Conservation (phyloP, 768 basidiomycete genomes). For the Erythrobasidium yunnanense region DNA sequence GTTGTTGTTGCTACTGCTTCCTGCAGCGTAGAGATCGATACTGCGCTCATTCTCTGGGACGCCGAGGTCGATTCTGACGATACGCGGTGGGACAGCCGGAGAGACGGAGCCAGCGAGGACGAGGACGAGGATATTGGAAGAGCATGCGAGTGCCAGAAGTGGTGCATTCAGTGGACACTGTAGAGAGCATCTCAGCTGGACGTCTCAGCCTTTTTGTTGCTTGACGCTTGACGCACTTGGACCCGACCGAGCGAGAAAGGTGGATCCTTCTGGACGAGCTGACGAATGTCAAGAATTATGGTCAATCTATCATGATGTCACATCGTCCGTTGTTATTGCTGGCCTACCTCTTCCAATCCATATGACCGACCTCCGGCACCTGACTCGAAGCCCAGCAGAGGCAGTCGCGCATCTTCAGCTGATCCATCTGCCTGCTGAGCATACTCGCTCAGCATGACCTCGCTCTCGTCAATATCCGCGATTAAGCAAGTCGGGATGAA, state of each 20-base stretch:
- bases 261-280: constrained; percentile 24
- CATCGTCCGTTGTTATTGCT: neutral
- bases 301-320: neutral
- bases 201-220: neutral
- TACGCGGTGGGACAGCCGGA: constrained; percentile 39
- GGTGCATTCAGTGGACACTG: constrained; percentile 16
- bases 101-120: constrained; percentile 14
- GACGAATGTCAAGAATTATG: neutral
- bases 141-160: constrained; percentile 39
- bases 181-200: too few species aligned
- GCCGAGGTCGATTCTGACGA: constrained; percentile 81
- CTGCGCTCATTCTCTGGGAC: constrained; percentile 65
- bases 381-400: constrained; percentile 14
- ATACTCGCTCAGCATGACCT: constrained; percentile 23
- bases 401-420: neutral
- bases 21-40: constrained; percentile 60
- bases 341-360: constrained; percentile 19
- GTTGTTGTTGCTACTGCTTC: neutral
- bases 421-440: neutral
- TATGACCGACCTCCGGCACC: constrained; percentile 15
- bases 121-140: constrained; percentile 25
- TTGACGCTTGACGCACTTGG: neutral
- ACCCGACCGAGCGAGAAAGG: constrained; percentile 23
- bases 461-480: neutral
- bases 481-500: neutral